Percentiles rank a stretch among this genome's conserved stretches.
These are phyloP conservation scores for Wickerhamiella sergipiensis DNA, from an alignment of 805 yeast genomes.

Conservation along the genomic window DNA sequence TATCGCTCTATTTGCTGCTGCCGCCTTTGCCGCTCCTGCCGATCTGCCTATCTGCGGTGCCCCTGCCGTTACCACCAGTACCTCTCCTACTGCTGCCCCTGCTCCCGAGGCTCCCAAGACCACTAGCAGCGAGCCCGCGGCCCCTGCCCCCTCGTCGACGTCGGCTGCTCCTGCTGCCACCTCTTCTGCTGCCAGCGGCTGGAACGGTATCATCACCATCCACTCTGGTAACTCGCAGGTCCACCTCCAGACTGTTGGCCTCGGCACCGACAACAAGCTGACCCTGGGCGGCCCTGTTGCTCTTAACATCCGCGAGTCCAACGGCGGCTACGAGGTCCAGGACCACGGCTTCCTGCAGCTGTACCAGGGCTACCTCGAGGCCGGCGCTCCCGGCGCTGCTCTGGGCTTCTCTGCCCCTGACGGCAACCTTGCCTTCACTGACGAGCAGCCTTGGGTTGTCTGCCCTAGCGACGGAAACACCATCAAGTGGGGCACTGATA, in stretches of 20 bases:
- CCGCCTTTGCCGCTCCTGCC: background rate
- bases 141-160: background rate
- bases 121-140: background rate
- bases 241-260: background rate
- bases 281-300: background rate
- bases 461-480: slow-evolving; percentile 4
- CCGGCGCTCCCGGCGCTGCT: slow-evolving; percentile 12
- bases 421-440: slow-evolving; percentile 12
- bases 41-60: background rate
- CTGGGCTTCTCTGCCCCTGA: slow-evolving; percentile 11
- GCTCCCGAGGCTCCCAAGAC: background rate
- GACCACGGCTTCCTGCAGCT: slow-evolving; percentile 12
- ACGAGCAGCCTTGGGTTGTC: slow-evolving; percentile 3
- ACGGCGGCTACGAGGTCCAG: slow-evolving; percentile 7
- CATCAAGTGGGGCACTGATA: slow-evolving; percentile 2
- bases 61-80: background rate
- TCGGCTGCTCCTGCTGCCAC: background rate
- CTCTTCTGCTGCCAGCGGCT: background rate
- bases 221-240: slow-evolving; percentile 1
- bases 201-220: background rate
- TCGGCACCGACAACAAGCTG: slow-evolving; percentile 1
- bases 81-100: background rate
- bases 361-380: slow-evolving; percentile 5
- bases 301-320: background rate
- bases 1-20: background rate